Conservation (phyloP, 176 grass and related monocot genomes). For the Alloteropsis semialata region DNA sequence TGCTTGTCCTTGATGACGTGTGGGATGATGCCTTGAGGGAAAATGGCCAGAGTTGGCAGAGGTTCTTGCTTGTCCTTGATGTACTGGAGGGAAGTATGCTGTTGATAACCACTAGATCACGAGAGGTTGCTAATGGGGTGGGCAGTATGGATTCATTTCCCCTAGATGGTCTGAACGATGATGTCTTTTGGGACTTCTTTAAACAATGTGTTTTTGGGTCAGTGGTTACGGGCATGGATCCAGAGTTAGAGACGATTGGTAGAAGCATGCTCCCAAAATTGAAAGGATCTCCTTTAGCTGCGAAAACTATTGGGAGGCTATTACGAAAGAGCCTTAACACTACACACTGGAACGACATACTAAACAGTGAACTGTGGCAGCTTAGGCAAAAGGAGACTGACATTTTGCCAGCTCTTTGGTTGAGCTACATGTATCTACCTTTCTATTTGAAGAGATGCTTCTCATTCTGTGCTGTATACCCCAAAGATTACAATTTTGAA, state of each 20-base stretch:
- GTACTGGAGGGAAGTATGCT: slow-evolving; percentile 23
- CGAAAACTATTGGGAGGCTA: slow-evolving; percentile 40
- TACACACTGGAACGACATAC: slow-evolving; percentile 29
- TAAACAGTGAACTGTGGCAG: slow-evolving; percentile 32
- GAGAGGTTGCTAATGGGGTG: background rate
- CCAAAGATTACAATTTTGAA: slow-evolving; percentile 23
- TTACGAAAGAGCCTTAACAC: background rate
- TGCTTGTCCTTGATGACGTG: slow-evolving; percentile 38
- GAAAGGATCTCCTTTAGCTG: slow-evolving; percentile 26
- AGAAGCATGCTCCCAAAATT: slow-evolving; percentile 22
- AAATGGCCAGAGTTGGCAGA: background rate
- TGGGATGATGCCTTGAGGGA: slow-evolving; percentile 15
- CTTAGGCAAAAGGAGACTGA: slow-evolving; percentile 1
- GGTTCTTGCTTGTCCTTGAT: background rate
- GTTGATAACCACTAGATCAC: slow-evolving; percentile 35
- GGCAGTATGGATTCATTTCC: background rate
- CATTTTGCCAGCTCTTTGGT: slow-evolving; percentile 36
- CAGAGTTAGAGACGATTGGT: slow-evolving; percentile 12
- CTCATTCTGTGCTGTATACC: slow-evolving; percentile 41
- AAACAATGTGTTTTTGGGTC: slow-evolving; percentile 4
- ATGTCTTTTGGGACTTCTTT: slow-evolving; percentile 21
- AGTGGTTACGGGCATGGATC: background rate
- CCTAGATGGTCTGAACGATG: slow-evolving; percentile 11
- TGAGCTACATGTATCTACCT: slow-evolving; percentile 70
- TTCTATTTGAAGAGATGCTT: too few relatives aligned